Evolutionary conservation across 768 basidiomycete species (phyloP), one percentile per base, ranked within the genome.

Genomic region (Lyophyllum atratum): DNA sequence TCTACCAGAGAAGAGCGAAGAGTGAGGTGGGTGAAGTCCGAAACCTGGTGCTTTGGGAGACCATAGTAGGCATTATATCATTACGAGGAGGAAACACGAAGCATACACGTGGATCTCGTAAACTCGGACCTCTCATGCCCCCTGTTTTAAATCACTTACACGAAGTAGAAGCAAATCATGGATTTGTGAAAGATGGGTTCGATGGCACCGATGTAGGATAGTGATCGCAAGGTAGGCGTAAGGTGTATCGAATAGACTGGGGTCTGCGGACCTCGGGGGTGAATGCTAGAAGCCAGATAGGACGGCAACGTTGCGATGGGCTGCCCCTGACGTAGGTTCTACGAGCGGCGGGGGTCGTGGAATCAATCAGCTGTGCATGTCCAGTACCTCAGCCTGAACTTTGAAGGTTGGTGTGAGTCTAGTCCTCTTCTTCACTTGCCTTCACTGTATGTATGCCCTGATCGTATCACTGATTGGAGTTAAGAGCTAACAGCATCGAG

Each of bases 1-100:
- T 46, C 34, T 14, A 49, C 39, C 33, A 47, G 25, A 56, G 51
- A 59, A 58, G 49, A 39, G 49, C 40, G 48, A 54, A 56, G 54
- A 51, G 63, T 54, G 64, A 58, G 61, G 49, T 51, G 33, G 48
- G 49, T 58, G n/a, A 57, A 40, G 39, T 40, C n/a, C 57, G 34
- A 58, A 40, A 44, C 46, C 44, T 55, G 31, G 56, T 24, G 42
- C 48, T 29, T 26, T 56, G 49, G 54, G 49, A 53, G 58, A 48
- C 25, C 34, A 19, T 24, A 21, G n/a, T 57, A 24, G 51, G 28
- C 37, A 56, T 59, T 63, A 62, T 64, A 68, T 57, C 56, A 51
- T 46, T 59, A 59, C 64, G 67, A 66, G 64, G 64, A 69, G 65
- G 66, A 60, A 62, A 70, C 74, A 75, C 73, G 74, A 74, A 68